Evolutionary conservation across 2,329 filamentous ascomycete genomes (phyloP).

Genomic region (Pseudonectria foliicola): DNA sequence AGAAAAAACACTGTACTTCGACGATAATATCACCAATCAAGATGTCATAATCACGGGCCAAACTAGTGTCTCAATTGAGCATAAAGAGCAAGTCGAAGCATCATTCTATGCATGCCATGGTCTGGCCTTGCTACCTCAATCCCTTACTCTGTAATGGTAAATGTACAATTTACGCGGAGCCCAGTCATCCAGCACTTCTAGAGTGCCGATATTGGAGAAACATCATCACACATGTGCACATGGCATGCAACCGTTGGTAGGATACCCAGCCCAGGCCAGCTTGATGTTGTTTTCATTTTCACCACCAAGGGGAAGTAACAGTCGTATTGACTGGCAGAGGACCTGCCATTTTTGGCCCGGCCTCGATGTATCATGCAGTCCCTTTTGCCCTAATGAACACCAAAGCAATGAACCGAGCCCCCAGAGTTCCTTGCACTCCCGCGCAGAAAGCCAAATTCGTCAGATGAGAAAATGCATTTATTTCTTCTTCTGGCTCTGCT

Average conservation of each 20-base stretch:
- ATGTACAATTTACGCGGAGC: no score
- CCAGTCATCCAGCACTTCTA: no score
- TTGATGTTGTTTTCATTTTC: conserved; percentile 38
- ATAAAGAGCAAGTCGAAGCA: no score
- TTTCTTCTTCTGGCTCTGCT: conserved; percentile 64
- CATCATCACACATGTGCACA: conserved; percentile 10
- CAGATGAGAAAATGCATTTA: conserved; percentile 41
- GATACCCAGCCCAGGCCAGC: conserved; percentile 20
- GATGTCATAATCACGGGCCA: not conserved
- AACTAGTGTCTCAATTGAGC: no score
- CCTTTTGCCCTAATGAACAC: conserved; percentile 46
- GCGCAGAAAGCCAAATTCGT: conserved; percentile 27
- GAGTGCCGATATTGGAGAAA: not conserved
- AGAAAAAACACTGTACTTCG: no score
- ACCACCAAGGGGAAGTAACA: conserved; percentile 38
- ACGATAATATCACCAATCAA: not conserved
- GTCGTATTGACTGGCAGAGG: conserved; percentile 38
- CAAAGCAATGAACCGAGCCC: conserved; percentile 43
- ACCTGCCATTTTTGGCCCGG: conserved; percentile 31
- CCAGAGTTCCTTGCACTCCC: conserved; percentile 29
- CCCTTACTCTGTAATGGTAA: no score
- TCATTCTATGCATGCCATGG: no score
- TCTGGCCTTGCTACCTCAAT: no score
- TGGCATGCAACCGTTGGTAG: not conserved
- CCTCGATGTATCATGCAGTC: conserved; percentile 41